Percentiles rank a stretch among this genome's conserved stretches.
These are phyloP conservation scores for Crepidotus variabilis DNA, from an alignment of 768 basidiomycete genomes.

Conservation along the genomic window DNA sequence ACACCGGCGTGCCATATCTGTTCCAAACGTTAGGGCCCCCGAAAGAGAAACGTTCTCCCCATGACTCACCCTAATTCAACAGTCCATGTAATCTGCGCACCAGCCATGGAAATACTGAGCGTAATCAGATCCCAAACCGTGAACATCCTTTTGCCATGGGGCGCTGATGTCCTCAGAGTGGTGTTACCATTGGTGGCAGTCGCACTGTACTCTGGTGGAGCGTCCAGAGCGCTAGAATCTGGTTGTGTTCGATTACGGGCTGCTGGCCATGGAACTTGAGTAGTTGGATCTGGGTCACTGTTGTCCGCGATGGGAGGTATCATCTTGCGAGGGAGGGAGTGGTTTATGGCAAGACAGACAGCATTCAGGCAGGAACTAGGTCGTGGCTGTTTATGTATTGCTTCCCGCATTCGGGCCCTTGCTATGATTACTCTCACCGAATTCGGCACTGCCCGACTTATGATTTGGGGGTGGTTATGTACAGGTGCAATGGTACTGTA, in stretches of 20 bases:
- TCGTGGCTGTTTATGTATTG: constrained; percentile 16
- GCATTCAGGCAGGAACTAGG: constrained; percentile 13
- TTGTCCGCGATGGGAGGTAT: constrained; percentile 55
- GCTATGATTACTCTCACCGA: neutral
- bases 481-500: neutral
- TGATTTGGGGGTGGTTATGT: neutral
- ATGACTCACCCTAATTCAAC: constrained; percentile 81
- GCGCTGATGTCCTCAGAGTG: constrained; percentile 16
- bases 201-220: constrained; percentile 13
- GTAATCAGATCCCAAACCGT: constrained; percentile 75
- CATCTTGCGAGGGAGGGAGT: constrained; percentile 36
- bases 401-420: constrained; percentile 11
- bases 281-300: constrained; percentile 67
- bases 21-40: constrained; percentile 3
- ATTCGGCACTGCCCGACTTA: neutral
- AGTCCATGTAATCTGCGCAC: constrained; percentile 94
- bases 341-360: constrained; percentile 10
- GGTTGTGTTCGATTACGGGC: constrained; percentile 22
- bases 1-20: constrained; percentile 95
- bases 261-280: constrained; percentile 76
- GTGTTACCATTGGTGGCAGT: constrained; percentile 8
- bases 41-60: neutral
- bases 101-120: constrained; percentile 88
- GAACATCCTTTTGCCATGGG: constrained; percentile 32
- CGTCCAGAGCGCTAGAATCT: constrained; percentile 26